These are phyloP conservation scores for Coelastrella sp. DNA, from an alignment of 139 green algal species.

Conservation along the genomic window DNA sequence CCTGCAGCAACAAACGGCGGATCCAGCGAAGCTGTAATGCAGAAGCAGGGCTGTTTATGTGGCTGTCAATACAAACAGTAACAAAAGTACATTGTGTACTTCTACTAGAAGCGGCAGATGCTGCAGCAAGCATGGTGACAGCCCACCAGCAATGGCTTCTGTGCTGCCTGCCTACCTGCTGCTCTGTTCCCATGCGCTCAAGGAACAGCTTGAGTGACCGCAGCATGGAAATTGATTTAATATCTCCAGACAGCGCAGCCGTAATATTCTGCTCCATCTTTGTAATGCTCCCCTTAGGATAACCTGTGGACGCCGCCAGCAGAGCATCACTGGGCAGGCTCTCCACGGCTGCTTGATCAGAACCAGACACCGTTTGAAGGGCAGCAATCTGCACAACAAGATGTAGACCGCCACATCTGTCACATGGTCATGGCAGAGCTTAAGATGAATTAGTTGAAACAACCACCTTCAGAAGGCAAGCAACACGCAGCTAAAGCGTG, in stretches of 20 bases:
- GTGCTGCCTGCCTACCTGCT: conserved; percentile 33
- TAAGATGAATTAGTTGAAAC: neutral
- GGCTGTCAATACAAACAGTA: no score
- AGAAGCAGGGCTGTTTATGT: neutral
- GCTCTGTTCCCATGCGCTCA: conserved; percentile 78
- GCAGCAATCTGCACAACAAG: conserved; percentile 1
- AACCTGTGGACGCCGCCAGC: conserved; percentile 29
- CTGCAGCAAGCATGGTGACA: neutral
- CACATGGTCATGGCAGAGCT: neutral
- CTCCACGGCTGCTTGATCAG: conserved; percentile 20
- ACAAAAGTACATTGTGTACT: no score
- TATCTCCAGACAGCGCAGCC: conserved; percentile 60
- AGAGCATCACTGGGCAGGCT: conserved; percentile 51
- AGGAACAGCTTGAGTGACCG: conserved; percentile 84
- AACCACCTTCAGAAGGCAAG: neutral
- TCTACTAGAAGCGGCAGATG: no score
- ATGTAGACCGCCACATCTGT: neutral
- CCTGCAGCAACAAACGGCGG: neutral
- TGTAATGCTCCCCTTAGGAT: conserved; percentile 43
- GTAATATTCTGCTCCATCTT: conserved; percentile 64
- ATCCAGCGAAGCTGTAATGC: neutral
- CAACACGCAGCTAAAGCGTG: neutral
- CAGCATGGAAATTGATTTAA: conserved; percentile 74
- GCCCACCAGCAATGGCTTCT: neutral
- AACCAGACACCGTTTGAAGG: conserved; percentile 16